These are phyloP conservation scores for Phoma sp. DNA, from an alignment of 2,329 filamentous ascomycete genomes.

Conservation along the genomic window DNA sequence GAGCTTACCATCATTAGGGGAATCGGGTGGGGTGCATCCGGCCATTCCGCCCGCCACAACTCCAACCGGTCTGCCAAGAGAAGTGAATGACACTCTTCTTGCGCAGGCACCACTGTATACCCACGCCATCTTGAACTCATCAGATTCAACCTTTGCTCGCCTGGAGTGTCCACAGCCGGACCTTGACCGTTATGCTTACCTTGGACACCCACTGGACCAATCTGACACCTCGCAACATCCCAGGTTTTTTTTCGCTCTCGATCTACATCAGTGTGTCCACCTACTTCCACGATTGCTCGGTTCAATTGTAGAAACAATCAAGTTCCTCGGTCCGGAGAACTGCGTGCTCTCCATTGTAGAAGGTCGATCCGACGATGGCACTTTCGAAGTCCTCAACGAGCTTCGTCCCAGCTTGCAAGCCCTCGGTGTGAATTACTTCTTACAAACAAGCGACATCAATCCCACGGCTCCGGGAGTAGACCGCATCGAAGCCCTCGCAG, in stretches of 20 bases:
- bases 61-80: constrained; percentile 7
- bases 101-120: constrained; percentile 23
- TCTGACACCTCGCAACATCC: constrained; percentile 15
- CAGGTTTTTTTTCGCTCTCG: constrained; percentile 58
- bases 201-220: constrained; percentile 12
- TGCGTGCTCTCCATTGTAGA: constrained; percentile 64
- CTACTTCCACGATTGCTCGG: constrained; percentile 61
- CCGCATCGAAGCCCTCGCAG: constrained; percentile 57
- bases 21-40: neutral
- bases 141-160: constrained; percentile 20
- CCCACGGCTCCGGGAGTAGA: constrained; percentile 43
- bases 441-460: constrained; percentile 53
- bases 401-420: constrained; percentile 49
- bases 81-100: constrained; percentile 21
- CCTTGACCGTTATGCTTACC: constrained; percentile 25
- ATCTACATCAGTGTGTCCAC: constrained; percentile 55
- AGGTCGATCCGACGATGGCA: constrained; percentile 63
- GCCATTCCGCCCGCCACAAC: neutral
- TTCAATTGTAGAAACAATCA: constrained; percentile 58
- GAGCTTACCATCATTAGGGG: constrained; percentile 8
- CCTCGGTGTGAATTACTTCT: constrained; percentile 51
- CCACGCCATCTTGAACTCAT: constrained; percentile 25
- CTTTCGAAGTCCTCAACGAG: constrained; percentile 56
- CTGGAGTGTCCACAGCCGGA: constrained; percentile 28
- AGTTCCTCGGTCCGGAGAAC: constrained; percentile 57